Percentiles rank a stretch among this genome's conserved stretches.
phyloP scores from a whole-genome alignment of 208 protist species.

The Trypanosoma cruzi region DNA sequence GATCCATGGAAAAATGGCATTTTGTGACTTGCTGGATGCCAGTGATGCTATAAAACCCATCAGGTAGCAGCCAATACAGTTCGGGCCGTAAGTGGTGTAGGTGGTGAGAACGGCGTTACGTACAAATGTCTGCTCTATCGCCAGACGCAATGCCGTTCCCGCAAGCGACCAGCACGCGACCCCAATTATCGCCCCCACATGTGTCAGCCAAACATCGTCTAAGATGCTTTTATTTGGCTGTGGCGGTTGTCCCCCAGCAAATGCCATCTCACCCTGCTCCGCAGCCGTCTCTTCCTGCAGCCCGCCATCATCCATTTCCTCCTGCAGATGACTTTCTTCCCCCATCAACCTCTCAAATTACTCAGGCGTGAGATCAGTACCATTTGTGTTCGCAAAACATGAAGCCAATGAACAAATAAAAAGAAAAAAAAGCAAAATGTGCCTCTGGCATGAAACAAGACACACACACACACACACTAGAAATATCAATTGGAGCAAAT shows the following conservation, averaged over 20 bases:
- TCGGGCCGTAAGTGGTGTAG: constrained; percentile 47
- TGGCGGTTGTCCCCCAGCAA: too few relatives aligned
- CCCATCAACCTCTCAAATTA: too few relatives aligned
- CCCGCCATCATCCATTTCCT: too few relatives aligned
- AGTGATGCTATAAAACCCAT: constrained; percentile 37
- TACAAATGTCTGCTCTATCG: constrained; percentile 26
- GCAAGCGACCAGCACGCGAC: constrained; percentile 50
- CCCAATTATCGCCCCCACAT: constrained; percentile 6
- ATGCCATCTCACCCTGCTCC: too few relatives aligned
- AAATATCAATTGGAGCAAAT: neutral
- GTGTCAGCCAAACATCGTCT: neutral
- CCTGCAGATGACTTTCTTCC: too few relatives aligned
- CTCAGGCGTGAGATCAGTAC: too few relatives aligned
- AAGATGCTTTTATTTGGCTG: neutral
- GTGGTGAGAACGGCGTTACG: constrained; percentile 35
- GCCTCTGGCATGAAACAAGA: neutral
- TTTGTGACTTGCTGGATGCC: constrained; percentile 14
- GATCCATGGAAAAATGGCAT: constrained; percentile 28
- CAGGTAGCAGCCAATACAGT: constrained; percentile 46
- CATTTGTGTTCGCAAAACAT: too few relatives aligned
- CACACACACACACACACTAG: neutral
- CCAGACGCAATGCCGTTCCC: constrained; percentile 50
- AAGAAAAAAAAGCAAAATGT: neutral
- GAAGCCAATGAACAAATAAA: too few relatives aligned
- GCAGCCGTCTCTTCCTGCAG: too few relatives aligned